A percentile compares a stretch with the other conserved stretches of the same genome.
These are phyloP conservation scores for Colletotrichum zoysiae DNA, from an alignment of 2,329 filamentous ascomycete species.

Conservation along the genomic window DNA sequence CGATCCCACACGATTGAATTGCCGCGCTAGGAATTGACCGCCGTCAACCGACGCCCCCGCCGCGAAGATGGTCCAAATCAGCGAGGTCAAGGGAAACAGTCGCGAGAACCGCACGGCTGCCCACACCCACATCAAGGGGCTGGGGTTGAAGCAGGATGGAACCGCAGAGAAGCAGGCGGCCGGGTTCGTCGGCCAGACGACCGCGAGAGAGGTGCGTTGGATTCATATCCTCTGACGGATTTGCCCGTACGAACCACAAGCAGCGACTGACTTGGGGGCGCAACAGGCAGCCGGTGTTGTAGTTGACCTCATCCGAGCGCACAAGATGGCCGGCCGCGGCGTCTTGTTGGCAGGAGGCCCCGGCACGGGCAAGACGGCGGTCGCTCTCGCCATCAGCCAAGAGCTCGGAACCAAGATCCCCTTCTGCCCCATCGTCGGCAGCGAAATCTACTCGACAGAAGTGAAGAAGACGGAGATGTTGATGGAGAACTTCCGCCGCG, in stretches of 20 bases:
- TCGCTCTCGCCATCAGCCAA: slow-evolving; percentile 95
- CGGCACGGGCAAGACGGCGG: slow-evolving; percentile 95
- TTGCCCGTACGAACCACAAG: neutral
- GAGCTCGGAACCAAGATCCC: slow-evolving; percentile 98
- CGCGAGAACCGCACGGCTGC: slow-evolving; percentile 96
- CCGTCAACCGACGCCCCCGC: slow-evolving; percentile 41
- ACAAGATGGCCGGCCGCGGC: slow-evolving; percentile 97
- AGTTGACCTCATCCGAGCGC: slow-evolving; percentile 93
- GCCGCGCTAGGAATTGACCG: slow-evolving; percentile 37
- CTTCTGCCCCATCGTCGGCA: slow-evolving; percentile 97
- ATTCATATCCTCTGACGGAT: neutral
- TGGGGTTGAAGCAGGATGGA: slow-evolving; percentile 89
- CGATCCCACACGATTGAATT: slow-evolving; percentile 12
- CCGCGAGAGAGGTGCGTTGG: slow-evolving; percentile 83
- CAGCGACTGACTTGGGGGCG: slow-evolving; percentile 23
- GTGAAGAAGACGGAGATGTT: slow-evolving; percentile 99
- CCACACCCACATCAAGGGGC: slow-evolving; percentile 97
- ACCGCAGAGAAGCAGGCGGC: slow-evolving; percentile 82
- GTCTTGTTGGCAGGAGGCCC: slow-evolving; percentile 94
- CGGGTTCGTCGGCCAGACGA: slow-evolving; percentile 90
- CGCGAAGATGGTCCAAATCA: slow-evolving; percentile 84
- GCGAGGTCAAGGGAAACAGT: slow-evolving; percentile 93
- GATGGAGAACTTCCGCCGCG: slow-evolving; percentile 99
- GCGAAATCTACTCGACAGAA: slow-evolving; percentile 97
- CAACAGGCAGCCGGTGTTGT: slow-evolving; percentile 90